phyloP scores from a whole-genome alignment of 805 yeast species.

The Yarrowia osloensis region DNA sequence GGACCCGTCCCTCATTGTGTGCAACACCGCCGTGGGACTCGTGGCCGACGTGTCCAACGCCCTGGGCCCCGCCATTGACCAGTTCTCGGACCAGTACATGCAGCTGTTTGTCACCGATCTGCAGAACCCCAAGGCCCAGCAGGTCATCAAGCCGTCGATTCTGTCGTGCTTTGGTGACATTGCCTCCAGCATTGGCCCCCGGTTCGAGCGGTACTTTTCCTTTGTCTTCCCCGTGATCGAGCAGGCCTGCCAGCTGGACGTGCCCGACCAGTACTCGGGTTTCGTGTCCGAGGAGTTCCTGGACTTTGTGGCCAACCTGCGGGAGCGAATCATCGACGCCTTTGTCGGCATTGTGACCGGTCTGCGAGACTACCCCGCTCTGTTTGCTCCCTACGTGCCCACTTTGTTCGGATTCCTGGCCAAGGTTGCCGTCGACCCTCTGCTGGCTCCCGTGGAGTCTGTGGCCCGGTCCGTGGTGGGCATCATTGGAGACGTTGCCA shows the following conservation, averaged over 20 bases:
- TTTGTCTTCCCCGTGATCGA: conserved; percentile 72
- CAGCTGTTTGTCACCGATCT: conserved; percentile 73
- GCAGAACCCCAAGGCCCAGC: conserved; percentile 64
- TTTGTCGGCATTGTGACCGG: conserved; percentile 96
- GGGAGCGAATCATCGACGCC: conserved; percentile 91
- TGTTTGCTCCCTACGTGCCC: conserved; percentile 63
- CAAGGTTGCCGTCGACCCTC: conserved; percentile 58
- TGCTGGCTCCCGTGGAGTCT: conserved; percentile 62
- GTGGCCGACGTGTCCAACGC: conserved; percentile 94
- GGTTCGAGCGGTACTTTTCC: conserved; percentile 72
- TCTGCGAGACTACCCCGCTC: conserved; percentile 65
- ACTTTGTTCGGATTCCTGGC: conserved; percentile 71
- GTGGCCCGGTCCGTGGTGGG: conserved; percentile 86
- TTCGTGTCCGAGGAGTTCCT: conserved; percentile 64
- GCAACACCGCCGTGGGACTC: conserved; percentile 89
- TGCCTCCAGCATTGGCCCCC: conserved; percentile 81
- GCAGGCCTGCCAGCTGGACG: conserved; percentile 42
- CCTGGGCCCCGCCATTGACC: conserved; percentile 68
- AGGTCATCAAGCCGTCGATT: conserved; percentile 83
- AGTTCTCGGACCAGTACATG: conserved; percentile 82
- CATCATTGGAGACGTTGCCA: conserved; percentile 86
- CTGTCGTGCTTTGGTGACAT: conserved; percentile 94
- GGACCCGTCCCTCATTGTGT: conserved; percentile 79
- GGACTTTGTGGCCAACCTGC: conserved; percentile 70
- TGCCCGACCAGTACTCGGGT: conserved; percentile 33